These are phyloP conservation scores for Talaromyces nanjingensis DNA, from an alignment of 495 filamentous ascomycete genomes.

Conservation along the genomic window DNA sequence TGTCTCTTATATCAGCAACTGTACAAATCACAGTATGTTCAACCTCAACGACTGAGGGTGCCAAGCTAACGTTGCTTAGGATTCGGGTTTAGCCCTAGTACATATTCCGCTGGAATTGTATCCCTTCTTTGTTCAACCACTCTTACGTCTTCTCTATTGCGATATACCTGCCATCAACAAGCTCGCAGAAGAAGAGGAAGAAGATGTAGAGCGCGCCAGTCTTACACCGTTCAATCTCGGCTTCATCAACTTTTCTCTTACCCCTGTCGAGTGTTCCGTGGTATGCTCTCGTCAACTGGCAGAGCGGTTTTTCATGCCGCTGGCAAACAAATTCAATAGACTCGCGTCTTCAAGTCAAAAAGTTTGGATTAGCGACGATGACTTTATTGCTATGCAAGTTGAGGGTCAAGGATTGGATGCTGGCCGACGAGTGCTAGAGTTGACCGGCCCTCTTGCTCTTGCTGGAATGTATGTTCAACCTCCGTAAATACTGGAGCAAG, in stretches of 20 bases:
- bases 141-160: constrained; percentile 77
- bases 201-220: constrained; percentile 25
- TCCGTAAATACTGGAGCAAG: not conserved
- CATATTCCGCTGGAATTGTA: constrained; percentile 86
- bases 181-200: constrained; percentile 15
- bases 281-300: constrained; percentile 74
- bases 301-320: constrained; percentile 64
- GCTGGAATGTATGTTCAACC: constrained; percentile 68
- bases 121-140: constrained; percentile 70
- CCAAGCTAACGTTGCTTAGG: constrained; percentile 42
- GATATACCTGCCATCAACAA: constrained; percentile 35
- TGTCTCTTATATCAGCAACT: constrained; percentile 46
- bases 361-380: constrained; percentile 71
- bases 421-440: constrained; percentile 84
- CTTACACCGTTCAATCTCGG: constrained; percentile 40
- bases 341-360: constrained; percentile 30
- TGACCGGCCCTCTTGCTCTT: constrained; percentile 85
- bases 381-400: constrained; percentile 83
- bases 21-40: constrained; percentile 49
- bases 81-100: constrained; percentile 78
- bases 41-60: not conserved
- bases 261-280: constrained; percentile 86
- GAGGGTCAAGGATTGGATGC: constrained; percentile 84
- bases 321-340: constrained; percentile 43
- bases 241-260: constrained; percentile 91